Percentiles rank a stretch among this genome's conserved stretches.
Conservation (phyloP, 1,284 basidiomycete species). For the Peniophora sp. region DNA sequence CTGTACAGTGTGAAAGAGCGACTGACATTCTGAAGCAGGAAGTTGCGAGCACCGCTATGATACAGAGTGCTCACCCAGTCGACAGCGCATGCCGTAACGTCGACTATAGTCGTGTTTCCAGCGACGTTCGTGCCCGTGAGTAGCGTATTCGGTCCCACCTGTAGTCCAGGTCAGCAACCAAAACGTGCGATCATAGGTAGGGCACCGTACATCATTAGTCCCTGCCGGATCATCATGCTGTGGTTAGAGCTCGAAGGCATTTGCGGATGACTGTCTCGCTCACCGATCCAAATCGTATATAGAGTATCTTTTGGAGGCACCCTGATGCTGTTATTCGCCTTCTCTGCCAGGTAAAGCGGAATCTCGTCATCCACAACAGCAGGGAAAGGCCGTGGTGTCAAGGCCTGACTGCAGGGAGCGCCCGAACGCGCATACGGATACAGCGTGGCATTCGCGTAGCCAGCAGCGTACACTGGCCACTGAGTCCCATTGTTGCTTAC, state of each 20-base stretch:
- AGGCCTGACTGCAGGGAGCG: constrained; percentile 34
- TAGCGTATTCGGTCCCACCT: constrained; percentile 26
- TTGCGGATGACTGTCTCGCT: too few relatives aligned
- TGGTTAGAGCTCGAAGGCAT: too few relatives aligned
- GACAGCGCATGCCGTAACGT: constrained; percentile 32
- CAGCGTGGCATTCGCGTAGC: constrained; percentile 29
- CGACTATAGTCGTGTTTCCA: constrained; percentile 24
- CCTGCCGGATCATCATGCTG: constrained; percentile 13
- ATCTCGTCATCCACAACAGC: constrained; percentile 31
- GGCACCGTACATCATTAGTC: constrained; percentile 27
- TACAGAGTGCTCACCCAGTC: constrained; percentile 32
- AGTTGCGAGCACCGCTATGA: constrained; percentile 35
- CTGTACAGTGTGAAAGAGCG: neutral
- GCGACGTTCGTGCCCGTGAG: constrained; percentile 29
- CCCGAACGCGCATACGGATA: constrained; percentile 35
- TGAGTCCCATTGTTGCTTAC: constrained; percentile 27
- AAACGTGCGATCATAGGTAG: too few relatives aligned
- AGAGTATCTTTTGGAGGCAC: constrained; percentile 28
- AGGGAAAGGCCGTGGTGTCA: constrained; percentile 29
- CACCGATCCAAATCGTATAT: constrained; percentile 37
- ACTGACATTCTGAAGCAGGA: constrained; percentile 40
- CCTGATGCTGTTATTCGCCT: constrained; percentile 17
- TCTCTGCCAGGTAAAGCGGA: constrained; percentile 26
- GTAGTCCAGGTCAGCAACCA: too few relatives aligned
- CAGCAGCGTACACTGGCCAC: constrained; percentile 37